phyloP scores from a whole-genome alignment of 1,139 yeast genomes.

The Yamadazyma pseudoaaseri region DNA sequence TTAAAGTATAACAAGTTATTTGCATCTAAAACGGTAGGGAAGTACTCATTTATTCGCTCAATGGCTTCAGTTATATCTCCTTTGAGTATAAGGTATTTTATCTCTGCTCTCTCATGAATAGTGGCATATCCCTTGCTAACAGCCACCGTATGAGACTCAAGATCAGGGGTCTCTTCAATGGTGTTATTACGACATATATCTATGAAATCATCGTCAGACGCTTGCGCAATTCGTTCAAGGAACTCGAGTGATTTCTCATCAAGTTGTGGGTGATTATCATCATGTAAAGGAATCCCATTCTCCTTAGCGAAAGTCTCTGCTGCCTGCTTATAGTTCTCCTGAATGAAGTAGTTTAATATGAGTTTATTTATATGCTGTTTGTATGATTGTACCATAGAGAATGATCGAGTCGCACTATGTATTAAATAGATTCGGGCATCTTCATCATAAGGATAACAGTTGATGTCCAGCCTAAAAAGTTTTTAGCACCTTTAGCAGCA shows the following conservation, averaged over 20 bases:
- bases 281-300: slow-evolving; percentile 21
- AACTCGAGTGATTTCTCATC: slow-evolving; percentile 11
- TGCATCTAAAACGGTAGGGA: slow-evolving; percentile 54
- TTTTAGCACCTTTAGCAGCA: slow-evolving; percentile 75
- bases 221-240: slow-evolving; percentile 11
- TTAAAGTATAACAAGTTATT: slow-evolving; percentile 63
- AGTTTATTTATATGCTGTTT: slow-evolving; percentile 43
- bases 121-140: slow-evolving; percentile 43
- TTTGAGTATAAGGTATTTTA: slow-evolving; percentile 46
- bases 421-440: slow-evolving; percentile 53
- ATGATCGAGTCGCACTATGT: neutral
- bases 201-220: slow-evolving; percentile 3
- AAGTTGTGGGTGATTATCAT: slow-evolving; percentile 6
- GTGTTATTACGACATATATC: neutral
- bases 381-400: slow-evolving; percentile 1
- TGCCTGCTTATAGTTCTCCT: slow-evolving; percentile 58
- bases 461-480: slow-evolving; percentile 94
- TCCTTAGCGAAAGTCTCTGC: slow-evolving; percentile 51
- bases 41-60: slow-evolving; percentile 41
- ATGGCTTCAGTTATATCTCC: slow-evolving; percentile 54
- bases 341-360: slow-evolving; percentile 53
- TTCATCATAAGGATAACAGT: slow-evolving; percentile 77
- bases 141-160: neutral
- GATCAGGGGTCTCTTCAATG: neutral
- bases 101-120: slow-evolving; percentile 46